Evolutionary conservation across 208 protist genomes (phyloP).

Genomic region (Leishmania aethiopica): DNA sequence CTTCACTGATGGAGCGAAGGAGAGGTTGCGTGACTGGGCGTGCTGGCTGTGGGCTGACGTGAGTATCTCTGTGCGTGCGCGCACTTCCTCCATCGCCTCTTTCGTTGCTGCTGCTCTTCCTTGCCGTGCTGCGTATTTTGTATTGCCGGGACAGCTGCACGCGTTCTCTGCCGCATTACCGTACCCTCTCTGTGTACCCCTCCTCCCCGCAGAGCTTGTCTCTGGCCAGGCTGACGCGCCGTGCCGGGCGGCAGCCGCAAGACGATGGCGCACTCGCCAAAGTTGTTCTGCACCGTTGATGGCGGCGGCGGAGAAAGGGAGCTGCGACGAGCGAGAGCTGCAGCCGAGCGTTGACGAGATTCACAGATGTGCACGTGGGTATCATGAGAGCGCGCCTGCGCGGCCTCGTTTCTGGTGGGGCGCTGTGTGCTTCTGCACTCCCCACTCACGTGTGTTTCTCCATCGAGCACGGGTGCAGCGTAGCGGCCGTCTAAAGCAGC

Average conservation of each 20-base stretch:
- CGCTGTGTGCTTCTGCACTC: neutral
- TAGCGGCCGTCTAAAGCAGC: neutral
- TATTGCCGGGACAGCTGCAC: neutral
- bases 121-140: neutral
- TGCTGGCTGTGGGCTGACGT: neutral
- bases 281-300: neutral
- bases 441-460: neutral
- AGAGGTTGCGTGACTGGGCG: neutral
- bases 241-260: neutral
- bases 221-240: neutral
- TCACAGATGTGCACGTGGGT: neutral
- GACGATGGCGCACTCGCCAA: neutral
- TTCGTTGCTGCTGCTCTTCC: neutral
- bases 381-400: neutral
- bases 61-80: slow-evolving; percentile 6
- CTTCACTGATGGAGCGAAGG: slow-evolving; percentile 7
- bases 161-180: neutral
- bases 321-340: neutral
- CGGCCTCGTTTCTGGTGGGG: neutral
- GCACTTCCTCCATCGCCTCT: neutral
- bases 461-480: neutral
- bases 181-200: neutral
- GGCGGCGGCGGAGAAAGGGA: neutral
- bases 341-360: neutral
- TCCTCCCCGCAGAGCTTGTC: neutral